Base-by-base conservation (phyloP, 1,284 basidiomycete species). In the Rhizoctonia solani region DNA sequence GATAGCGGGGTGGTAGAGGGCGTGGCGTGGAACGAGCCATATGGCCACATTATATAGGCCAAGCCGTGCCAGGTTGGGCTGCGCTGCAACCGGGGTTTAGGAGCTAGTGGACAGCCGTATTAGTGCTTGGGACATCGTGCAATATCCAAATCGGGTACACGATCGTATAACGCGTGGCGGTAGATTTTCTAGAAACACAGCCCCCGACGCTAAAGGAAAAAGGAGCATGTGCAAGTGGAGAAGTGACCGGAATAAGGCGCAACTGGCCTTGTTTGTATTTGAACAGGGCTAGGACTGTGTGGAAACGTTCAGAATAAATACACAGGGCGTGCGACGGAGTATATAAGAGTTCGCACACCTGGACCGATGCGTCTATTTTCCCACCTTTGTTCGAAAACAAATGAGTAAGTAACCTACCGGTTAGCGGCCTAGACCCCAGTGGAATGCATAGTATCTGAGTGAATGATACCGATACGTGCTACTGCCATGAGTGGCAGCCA, bases 401-500 rank as follows among this genome's bases (percentile, higher is more conserved):
- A 21, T 44, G n/a, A 21, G 5, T 5, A 44, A 5, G 4, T 44
- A 44, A 16, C n/a, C 23, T 5, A 27, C n/a, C 11, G 21, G n/a
- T 49, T 16, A 49, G 23, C 9, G 6, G 21, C 46, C 46, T 49
- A 16, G 23, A 21, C 9, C 34, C 34, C 32, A 34, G 32, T 11
- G 32, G 11, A 4, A 34, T 54, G 27, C 8, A 41, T 34, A 39
- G 16, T 46, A 46, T 54, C 61, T 6, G 49, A 39, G 42, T 65
- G 61, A 13, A 53, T 11, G 30, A 44, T 3, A 23, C 61, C 61
- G 25, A 54, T 29, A 9, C 50, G 61, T 14, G 61, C 61, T 27
- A 65, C 61, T 14, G 61, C 27, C 61, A 65, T 54, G 9, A 65
- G 29, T 30, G 61, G 50, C 25, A 65, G 13, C 61, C 61, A 65